Evolutionary conservation across 495 filamentous ascomycete genomes (phyloP).

Genomic region (Xylaria longipes): DNA sequence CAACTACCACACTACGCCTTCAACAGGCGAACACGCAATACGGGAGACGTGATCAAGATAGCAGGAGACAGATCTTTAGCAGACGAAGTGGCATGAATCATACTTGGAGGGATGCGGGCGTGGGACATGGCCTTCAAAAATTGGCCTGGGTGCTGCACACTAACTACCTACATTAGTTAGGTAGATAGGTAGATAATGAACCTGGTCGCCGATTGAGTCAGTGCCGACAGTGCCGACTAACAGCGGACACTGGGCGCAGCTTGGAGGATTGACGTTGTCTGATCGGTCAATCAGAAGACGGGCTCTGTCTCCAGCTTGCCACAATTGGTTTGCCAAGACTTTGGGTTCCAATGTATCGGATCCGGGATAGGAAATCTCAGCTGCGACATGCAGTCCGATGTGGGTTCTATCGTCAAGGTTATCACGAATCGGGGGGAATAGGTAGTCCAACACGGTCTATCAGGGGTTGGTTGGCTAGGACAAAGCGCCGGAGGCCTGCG

Average conservation of each 20-base stretch:
- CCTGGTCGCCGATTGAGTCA: slow-evolving; percentile 15
- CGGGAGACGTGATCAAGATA: neutral
- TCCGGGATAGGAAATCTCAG: slow-evolving; percentile 19
- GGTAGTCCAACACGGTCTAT: neutral
- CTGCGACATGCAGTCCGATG: slow-evolving; percentile 7
- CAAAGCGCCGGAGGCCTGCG: neutral
- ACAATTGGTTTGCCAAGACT: slow-evolving; percentile 10
- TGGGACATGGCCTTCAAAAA: neutral
- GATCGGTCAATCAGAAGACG: neutral
- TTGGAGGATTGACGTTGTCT: neutral
- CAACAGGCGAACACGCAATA: neutral
- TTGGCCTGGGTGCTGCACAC: neutral
- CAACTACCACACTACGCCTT: slow-evolving; percentile 5
- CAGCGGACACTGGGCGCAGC: slow-evolving; percentile 3
- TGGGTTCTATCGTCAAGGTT: neutral
- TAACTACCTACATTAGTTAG: neutral
- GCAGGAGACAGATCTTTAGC: neutral
- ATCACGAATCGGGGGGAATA: neutral
- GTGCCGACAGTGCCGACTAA: neutral
- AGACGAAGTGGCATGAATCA: neutral
- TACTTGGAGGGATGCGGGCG: neutral
- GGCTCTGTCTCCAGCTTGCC: slow-evolving; percentile 8
- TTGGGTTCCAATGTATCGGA: slow-evolving; percentile 23
- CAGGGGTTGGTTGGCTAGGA: slow-evolving; percentile 5
- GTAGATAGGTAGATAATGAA: neutral